Percentiles rank a stretch among this genome's conserved stretches.
Evolutionary conservation across 129 eudicot genomes (phyloP).

Genomic region (Tagetes patula): DNA sequence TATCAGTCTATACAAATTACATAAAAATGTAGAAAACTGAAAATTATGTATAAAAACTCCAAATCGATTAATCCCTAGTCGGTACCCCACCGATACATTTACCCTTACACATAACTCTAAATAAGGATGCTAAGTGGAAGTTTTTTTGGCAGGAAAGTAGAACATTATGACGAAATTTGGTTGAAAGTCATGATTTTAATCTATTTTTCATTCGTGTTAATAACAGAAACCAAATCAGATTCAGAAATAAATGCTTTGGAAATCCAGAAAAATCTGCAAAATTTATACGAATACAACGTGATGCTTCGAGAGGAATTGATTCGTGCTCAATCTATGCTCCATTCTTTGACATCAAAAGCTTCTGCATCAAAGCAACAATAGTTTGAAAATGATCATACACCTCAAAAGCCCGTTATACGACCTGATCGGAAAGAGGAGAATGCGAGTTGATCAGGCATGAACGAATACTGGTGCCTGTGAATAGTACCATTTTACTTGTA

Average conservation of each 20-base stretch:
- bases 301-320: slow-evolving; percentile 60
- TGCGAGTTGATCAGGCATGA: slow-evolving; percentile 21
- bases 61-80: neutral
- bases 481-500: slow-evolving; percentile 12
- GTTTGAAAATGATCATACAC: neutral
- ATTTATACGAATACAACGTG: slow-evolving; percentile 52
- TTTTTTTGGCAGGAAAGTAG: slow-evolving; percentile 4
- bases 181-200: neutral
- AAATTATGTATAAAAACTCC: too few species aligned
- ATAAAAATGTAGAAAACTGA: too few species aligned
- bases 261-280: slow-evolving; percentile 48
- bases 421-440: slow-evolving; percentile 11
- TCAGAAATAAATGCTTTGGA: slow-evolving; percentile 38
- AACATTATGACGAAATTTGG: neutral
- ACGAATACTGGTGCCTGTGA: neutral
- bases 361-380: slow-evolving; percentile 21
- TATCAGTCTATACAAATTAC: too few species aligned
- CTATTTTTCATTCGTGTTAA: neutral
- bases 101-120: neutral
- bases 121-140: neutral
- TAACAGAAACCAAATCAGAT: slow-evolving; percentile 41
- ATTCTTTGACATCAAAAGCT: slow-evolving; percentile 37
- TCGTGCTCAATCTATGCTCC: slow-evolving; percentile 54
- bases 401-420: neutral
- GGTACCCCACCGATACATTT: neutral